Base-by-base conservation (phyloP, 345 rosid genomes). In the Odontarrhena argentea region DNA sequence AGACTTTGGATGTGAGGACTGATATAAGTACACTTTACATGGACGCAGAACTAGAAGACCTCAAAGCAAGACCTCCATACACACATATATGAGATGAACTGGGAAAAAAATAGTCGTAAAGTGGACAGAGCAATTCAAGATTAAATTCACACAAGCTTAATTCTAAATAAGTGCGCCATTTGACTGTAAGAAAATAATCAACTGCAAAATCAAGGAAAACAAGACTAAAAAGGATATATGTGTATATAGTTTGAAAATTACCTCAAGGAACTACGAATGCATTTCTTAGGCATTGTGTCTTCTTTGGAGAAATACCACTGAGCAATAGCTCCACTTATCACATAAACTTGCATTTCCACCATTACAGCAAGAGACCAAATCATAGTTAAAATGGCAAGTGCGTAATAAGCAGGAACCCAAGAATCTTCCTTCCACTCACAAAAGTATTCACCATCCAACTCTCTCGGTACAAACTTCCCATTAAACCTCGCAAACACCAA, bases 291-390 rank as follows among this genome's bases (percentile, higher is more conserved):
- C 70, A 68, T 18, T 1, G 83, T 60, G 59, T 90, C 91, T 67
- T 86, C 94, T 76, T 85, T 88, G 4, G 92, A 76, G 63, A 90
- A 88, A 78, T 89, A 90, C 97, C 95, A 90, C 76, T 88, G 95
- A 32, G 95, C 87, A 66, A 88, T 74, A 43, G 92, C 82, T 60
- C 91, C 94, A 67, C 96, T 85, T 18, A 88, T 88, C 69, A 93
- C 91, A 84, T 88, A 93, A 28, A 78, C 94, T 76, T 90, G 92
- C 54, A 96, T 85, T 77, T 93, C 97, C 30, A 85, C 78, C 88
- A 84, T 80, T 3, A 73, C 47, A 13, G 95, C 84, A 77, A 84
- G 84, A 41, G 99, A 90, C 97, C 99, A 90, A 22, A 93, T 25
- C 99, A 93, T 85, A 1, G 96, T 90, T 47, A 90, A 65, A 76